Percentiles rank a stretch among this genome's conserved stretches.
Conservation (phyloP, 192 early-diverging fungal species). For the Backusella psychrophila region DNA sequence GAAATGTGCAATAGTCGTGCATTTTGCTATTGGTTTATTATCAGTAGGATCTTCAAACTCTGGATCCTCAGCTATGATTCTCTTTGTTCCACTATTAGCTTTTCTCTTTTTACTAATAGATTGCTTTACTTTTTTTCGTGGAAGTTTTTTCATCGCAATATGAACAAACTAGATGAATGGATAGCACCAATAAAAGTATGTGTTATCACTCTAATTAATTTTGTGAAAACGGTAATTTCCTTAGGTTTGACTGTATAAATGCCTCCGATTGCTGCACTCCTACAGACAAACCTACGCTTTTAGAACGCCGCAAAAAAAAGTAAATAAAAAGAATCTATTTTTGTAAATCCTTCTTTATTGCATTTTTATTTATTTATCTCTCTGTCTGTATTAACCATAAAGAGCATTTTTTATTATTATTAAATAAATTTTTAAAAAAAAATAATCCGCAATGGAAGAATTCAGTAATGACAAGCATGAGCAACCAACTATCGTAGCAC, state of each 20-base stretch:
- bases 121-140: neutral
- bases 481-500: neutral
- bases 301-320: neutral
- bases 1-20: too few species aligned
- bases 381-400: neutral
- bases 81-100: neutral
- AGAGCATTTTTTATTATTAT: neutral
- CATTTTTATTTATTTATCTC: neutral
- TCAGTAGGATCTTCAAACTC: too few species aligned
- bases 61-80: too few species aligned
- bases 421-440: neutral
- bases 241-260: neutral
- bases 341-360: neutral
- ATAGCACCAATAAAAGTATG: slow-evolving; percentile 5
- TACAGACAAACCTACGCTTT: neutral
- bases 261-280: neutral
- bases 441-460: slow-evolving; percentile 1
- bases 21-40: too few species aligned
- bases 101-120: neutral
- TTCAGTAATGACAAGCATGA: neutral
- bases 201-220: neutral
- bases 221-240: too few species aligned
- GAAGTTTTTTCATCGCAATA: slow-evolving; percentile 1
- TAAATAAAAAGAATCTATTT: neutral
- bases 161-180: slow-evolving; percentile 4